Conservation (phyloP, 2,329 filamentous ascomycete species). For the Beauveria medogensis region DNA sequence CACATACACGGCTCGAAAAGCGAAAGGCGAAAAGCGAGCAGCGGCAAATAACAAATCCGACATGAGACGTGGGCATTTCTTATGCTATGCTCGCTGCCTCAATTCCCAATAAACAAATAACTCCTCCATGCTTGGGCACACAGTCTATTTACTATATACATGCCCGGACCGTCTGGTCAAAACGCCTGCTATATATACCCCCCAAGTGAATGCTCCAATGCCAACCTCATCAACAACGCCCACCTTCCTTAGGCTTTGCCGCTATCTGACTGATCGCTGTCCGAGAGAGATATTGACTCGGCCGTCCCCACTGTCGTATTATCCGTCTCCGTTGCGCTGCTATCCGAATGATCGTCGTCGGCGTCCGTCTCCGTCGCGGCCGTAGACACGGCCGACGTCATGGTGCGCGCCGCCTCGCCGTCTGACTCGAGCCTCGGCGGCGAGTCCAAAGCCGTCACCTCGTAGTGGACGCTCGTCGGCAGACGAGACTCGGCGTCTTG, state of each 20-base stretch:
- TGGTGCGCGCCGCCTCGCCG: neutral
- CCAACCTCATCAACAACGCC: neutral
- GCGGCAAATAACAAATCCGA: too few relatives aligned
- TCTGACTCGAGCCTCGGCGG: neutral
- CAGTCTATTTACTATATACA: neutral
- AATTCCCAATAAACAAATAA: neutral
- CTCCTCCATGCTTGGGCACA: neutral
- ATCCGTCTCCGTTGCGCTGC: slow-evolving; percentile 4
- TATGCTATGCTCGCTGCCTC: neutral
- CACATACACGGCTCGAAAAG: too few relatives aligned
- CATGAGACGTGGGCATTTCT: too few relatives aligned
- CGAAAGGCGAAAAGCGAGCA: too few relatives aligned
- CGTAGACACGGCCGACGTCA: neutral
- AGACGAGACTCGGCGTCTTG: slow-evolving; percentile 4
- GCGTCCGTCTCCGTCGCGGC: neutral
- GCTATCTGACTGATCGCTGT: neutral
- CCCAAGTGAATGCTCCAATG: neutral
- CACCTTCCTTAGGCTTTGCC: neutral
- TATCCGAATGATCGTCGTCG: neutral
- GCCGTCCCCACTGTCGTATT: slow-evolving; percentile 6
- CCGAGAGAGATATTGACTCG: neutral
- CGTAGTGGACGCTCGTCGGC: neutral
- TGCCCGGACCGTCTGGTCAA: neutral
- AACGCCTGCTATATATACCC: neutral
- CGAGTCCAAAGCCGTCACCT: neutral